Evolutionary conservation across 768 basidiomycete genomes (phyloP), one percentile per base, ranked within the genome.

Genomic region (Plicaturopsis crispa): DNA sequence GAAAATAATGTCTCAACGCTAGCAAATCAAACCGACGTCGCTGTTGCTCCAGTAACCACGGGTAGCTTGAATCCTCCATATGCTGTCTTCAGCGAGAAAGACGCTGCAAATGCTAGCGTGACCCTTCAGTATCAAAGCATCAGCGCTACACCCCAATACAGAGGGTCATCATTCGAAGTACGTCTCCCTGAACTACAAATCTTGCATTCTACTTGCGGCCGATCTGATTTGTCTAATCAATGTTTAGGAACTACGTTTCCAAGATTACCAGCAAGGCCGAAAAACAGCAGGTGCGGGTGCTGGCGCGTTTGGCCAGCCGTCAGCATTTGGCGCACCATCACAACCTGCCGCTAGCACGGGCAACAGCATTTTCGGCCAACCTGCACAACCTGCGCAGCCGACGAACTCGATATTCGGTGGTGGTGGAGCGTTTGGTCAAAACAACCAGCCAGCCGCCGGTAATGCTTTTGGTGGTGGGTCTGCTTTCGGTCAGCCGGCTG

Each of bases 81-180:
- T 52, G 55, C 57, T 31, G 60, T 66, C 4, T 76, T 67, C 44
- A 54, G 38, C 24, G 89, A 92, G 52, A 87, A 87, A 48, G 89
- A 92, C 46, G 49, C 62, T 12, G 53, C 61, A 6, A 70, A 61
- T 41, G 47, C 63, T 13, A 64, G 36, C 35, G 41, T 60, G 10
- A 74, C 65, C 4, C 65, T 83, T 30, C 81, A 85, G 44, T 94
- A 84, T 57, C 89, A 93, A 58, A 73, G 80, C 24, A 89, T 90
- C 38, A 73, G 80, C 13, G 81, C 80, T 45, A 87, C 84, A 71
- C 84, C 84, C 12, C 70, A 72, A 13, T 94, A 91, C 53, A 61
- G 71, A 42, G 81, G 83, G 30, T 79, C 73, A 43, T 92, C 88
- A 16, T 73, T 86, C 44, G 89, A 82, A 69, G 86, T 78, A 47